Base-by-base conservation (phyloP, 2,329 filamentous ascomycete species). In the Trichoderma sp. region DNA sequence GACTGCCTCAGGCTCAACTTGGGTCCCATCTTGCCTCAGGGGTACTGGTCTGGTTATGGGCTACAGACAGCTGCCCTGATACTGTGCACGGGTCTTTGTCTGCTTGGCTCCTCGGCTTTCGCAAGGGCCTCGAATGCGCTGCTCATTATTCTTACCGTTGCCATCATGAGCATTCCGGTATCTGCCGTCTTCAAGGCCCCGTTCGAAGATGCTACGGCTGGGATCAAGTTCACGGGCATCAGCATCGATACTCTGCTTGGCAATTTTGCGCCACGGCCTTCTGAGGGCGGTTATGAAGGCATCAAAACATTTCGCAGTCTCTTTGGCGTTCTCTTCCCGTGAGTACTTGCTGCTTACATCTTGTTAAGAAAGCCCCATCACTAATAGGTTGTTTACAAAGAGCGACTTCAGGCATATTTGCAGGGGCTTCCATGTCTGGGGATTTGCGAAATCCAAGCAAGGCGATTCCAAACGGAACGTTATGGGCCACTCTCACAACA, bases 381-480 rank as follows among this genome's bases (percentile, higher is more conserved):
- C 34, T 24, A 34, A 67, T 58, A 9, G n/a, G 26, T 14, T 14
- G 15, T 9, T 19, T 47, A 9, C 10, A 10, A 15, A 79, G 77
- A 44, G 82, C 82, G 24, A 85, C 83, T 1, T 84, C 79, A 3
- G 83, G 84, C 26, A 87, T 85, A 67, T 85, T 86, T 74, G 83
- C 87, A 66, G 93, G 93, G 19, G 92, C 92, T 7, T 94, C 91
- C 70, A 96, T 96, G 92, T 96, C 92, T 7, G 92, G 92, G 19
- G 92, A 96, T 73, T 77, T 96, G 57, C 90, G 85, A 67, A 89
- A 92, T 68, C 92, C 92, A 0, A 94, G 91, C 80, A 91, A 88
- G 74, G 86, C 91, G 1, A 96, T 96, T 61, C 92, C 92, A 0
- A 89, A 86, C 67, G 92, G 92, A n/a, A 96, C 92, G 0, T 78